Conservation (phyloP, 2,329 filamentous ascomycete species). For the Hymenoscyphus occultus region DNA sequence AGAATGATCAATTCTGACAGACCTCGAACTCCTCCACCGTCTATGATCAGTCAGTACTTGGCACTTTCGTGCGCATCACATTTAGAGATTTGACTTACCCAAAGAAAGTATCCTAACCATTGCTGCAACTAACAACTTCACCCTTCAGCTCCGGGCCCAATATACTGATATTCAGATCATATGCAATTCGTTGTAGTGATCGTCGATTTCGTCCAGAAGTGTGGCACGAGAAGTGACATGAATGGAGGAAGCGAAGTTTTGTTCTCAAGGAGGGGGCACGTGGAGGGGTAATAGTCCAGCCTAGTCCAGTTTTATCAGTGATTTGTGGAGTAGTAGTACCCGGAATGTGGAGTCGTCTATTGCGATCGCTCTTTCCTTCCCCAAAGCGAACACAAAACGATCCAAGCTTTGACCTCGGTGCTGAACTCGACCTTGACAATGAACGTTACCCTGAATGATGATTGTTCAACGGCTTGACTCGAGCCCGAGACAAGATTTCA, state of each 20-base stretch:
- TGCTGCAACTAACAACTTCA: neutral
- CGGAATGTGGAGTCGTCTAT: too few relatives aligned
- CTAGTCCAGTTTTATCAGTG: too few relatives aligned
- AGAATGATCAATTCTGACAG: slow-evolving; percentile 29
- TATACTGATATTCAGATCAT: neutral
- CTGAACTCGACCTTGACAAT: neutral
- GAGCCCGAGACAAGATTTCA: neutral
- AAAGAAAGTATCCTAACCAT: slow-evolving; percentile 6
- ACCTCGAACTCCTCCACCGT: slow-evolving; percentile 28
- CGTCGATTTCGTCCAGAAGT: too few relatives aligned
- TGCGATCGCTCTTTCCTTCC: too few relatives aligned
- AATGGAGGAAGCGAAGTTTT: too few relatives aligned
- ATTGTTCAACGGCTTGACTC: neutral
- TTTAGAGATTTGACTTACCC: neutral
- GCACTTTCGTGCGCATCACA: neutral
- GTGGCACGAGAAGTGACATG: too few relatives aligned
- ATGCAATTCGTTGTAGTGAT: neutral
- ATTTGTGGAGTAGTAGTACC: too few relatives aligned
- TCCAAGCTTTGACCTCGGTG: neutral
- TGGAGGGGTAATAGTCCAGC: too few relatives aligned
- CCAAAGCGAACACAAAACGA: too few relatives aligned
- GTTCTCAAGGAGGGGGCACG: too few relatives aligned
- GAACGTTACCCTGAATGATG: neutral
- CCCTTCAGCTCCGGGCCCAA: neutral
- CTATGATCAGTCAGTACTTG: neutral